Evolutionary conservation across 169 alveolate genomes (phyloP), one percentile per base, ranked within the genome.

Genomic region (Theileria luwenshuni): DNA sequence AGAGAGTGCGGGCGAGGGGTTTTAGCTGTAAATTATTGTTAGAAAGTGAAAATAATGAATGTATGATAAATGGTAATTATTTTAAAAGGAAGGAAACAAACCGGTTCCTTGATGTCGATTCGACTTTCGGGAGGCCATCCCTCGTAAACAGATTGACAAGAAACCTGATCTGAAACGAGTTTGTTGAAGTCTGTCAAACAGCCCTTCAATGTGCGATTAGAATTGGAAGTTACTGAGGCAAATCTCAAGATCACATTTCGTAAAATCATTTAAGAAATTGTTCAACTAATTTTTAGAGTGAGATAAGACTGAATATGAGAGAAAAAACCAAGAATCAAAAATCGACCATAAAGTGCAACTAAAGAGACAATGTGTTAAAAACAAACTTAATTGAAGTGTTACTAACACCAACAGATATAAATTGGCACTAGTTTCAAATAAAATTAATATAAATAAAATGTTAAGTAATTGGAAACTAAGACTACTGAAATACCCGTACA

Each of bases 81-180:
- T 12, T 56, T 2, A 1, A 27, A 41, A 23, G 7, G 7, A 49
- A 10, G 60, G 3, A 0, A 33, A 77, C 76, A 8, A 41, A 69
- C 80, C 84, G 47, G 41, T 35, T 52, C 71, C 25, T 59, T 32
- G 17, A 13, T 28, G n/a, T 1, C 45, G 12, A 77, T 64, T 0
- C 83, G 58, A 6, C 25, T n/a, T 33, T 43, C 47, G 8, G 89
- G 89, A 7, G 89, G 89, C 89, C 89, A 81, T 5, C 89, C 89
- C 23, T 56, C 73, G 32, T 48, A 81, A 42, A 59, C 51, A 13
- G 28, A 2, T 3, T 52, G 19, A 21, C 85, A 72, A 15, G 17
- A 27, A 3, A 73, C 56, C 32, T 73, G 89, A 69, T 81, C 76
- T 12, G 65, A 21, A 10, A 69, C 89, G 10, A 72, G 75, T 33